A percentile compares a stretch with the other conserved stretches of the same genome.
Evolutionary conservation across 495 filamentous ascomycete genomes (phyloP).

Genomic region (Amniculicola lignicola): DNA sequence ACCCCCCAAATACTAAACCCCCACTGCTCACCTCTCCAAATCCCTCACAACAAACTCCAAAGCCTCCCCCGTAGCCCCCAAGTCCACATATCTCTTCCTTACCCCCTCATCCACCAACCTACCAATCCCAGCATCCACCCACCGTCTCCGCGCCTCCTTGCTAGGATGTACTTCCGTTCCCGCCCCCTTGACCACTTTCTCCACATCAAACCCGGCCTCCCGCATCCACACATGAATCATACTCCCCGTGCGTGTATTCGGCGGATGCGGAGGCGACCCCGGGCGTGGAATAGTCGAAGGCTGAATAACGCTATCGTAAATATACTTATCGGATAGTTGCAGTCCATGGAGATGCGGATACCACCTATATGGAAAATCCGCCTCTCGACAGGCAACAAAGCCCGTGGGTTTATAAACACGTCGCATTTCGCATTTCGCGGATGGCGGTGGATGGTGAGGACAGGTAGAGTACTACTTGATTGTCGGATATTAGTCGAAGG

Average conservation of each 20-base stretch:
- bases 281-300: neutral
- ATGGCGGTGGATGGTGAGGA: constrained; percentile 45
- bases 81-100: too few species aligned
- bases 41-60: too few species aligned
- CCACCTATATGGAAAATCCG: constrained; percentile 40
- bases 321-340: constrained; percentile 29
- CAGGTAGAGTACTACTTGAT: constrained; percentile 56
- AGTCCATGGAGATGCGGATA: constrained; percentile 40
- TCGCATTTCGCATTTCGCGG: constrained; percentile 50
- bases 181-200: constrained; percentile 40
- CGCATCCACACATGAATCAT: constrained; percentile 50
- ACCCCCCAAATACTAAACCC: too few species aligned
- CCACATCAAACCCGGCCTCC: constrained; percentile 46
- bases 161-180: constrained; percentile 46
- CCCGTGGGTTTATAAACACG: constrained; percentile 52
- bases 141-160: too few species aligned
- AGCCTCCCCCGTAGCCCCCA: too few species aligned
- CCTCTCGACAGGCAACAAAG: constrained; percentile 47
- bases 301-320: constrained; percentile 34
- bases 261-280: constrained; percentile 2
- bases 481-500: constrained; percentile 57
- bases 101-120: too few species aligned
- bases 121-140: too few species aligned
- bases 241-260: constrained; percentile 37
- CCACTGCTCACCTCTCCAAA: too few species aligned